Conservation (phyloP, 441 rosid genomes). For the Isatis lusitanica region DNA sequence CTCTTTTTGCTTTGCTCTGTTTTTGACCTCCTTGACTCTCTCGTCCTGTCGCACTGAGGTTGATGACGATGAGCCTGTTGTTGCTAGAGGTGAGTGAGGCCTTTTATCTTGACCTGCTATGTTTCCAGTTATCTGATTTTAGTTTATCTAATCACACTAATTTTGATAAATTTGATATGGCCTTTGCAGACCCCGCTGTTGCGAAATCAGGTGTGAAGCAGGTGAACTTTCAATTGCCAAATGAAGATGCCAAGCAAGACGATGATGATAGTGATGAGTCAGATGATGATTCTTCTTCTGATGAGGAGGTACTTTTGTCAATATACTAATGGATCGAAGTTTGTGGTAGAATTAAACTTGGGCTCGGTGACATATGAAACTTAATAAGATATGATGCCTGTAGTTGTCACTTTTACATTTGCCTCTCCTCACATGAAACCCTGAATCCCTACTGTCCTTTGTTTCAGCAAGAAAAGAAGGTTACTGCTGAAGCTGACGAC, state of each 20-base stretch:
- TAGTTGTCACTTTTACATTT: neutral
- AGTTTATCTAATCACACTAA: neutral
- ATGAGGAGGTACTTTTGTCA: conserved; percentile 49
- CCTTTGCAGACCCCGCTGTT: conserved; percentile 28
- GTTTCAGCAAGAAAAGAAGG: conserved; percentile 34
- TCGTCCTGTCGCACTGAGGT: conserved; percentile 32
- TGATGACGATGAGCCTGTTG: conserved; percentile 34
- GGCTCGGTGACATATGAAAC: neutral
- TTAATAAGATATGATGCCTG: neutral
- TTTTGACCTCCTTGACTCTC: conserved; percentile 48
- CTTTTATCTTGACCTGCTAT: neutral
- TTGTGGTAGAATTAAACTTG: neutral
- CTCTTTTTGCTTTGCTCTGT: neutral
- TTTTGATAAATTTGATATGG: neutral
- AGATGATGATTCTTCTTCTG: conserved; percentile 32
- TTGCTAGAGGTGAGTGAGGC: conserved; percentile 31
- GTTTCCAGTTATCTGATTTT: neutral
- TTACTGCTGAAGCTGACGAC: conserved; percentile 37
- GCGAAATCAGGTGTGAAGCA: conserved; percentile 36
- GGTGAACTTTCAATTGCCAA: conserved; percentile 54
- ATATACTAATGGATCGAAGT: neutral
- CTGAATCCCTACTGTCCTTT: neutral
- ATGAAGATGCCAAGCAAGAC: conserved; percentile 36
- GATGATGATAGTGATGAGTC: conserved; percentile 36
- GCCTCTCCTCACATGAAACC: neutral